A percentile compares a stretch with the other conserved stretches of the same genome.
Evolutionary conservation across 805 yeast species (phyloP).

Genomic region (Blastobotrys mokoenaii): DNA sequence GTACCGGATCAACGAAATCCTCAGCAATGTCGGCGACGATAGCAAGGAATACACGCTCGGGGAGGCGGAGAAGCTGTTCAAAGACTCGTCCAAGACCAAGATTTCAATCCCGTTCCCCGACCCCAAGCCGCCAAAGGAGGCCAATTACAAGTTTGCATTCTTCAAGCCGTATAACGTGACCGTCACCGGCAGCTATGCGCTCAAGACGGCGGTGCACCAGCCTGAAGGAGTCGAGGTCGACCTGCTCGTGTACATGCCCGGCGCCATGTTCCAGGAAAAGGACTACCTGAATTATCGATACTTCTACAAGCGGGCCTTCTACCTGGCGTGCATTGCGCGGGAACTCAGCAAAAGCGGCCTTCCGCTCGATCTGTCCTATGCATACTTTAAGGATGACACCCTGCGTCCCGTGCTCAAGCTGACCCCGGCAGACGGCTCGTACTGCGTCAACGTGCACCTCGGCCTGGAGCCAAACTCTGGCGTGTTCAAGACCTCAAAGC

Average conservation of each 20-base stretch:
- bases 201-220: conserved; percentile 67
- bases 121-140: conserved; percentile 61
- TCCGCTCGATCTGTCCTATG: conserved; percentile 39
- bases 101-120: conserved; percentile 79
- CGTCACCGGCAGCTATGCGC: conserved; percentile 81
- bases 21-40: conserved; percentile 55
- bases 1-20: conserved; percentile 61
- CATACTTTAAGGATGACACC: conserved; percentile 60
- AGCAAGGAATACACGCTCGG: conserved; percentile 40
- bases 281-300: conserved; percentile 89
- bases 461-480: conserved; percentile 54
- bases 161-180: conserved; percentile 64
- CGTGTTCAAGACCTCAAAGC: conserved; percentile 63
- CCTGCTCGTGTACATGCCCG: conserved; percentile 76
- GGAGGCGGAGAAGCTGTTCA: conserved; percentile 51
- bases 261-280: conserved; percentile 64
- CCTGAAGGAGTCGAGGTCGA: conserved; percentile 67
- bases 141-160: conserved; percentile 66
- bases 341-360: conserved; percentile 34
- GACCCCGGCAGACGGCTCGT: conserved; percentile 30
- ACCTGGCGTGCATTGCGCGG: conserved; percentile 69
- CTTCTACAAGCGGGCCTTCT: conserved; percentile 81
- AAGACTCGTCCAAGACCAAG: conserved; percentile 32
- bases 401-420: conserved; percentile 67
- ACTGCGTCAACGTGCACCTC: conserved; percentile 61